Evolutionary conservation across 2,329 filamentous ascomycete species (phyloP), one percentile per base, ranked within the genome.

Genomic region (Fusarium musae): DNA sequence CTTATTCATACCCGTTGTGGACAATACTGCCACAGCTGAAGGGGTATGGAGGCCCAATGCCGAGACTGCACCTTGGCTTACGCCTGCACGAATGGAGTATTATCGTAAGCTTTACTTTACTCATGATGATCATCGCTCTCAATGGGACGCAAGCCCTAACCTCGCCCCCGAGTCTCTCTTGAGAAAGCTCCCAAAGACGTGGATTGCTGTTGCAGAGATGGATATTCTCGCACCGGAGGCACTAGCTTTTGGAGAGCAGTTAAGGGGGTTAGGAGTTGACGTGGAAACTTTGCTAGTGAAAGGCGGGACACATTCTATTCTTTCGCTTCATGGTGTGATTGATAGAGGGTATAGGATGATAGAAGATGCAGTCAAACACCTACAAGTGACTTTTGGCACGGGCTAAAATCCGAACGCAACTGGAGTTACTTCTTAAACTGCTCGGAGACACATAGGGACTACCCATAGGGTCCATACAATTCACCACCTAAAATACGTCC

Each of bases 81-180:
- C 79, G 3, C 76, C 80, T 9, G 53, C 68, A 6, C 76, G 81
- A 13, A 80, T 83, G 78, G 70, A 73, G n/a, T 82, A 80, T 78
- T 83, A 83, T 58, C 80, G 81, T n/a, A 65, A 75, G 32, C 77
- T 81, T 58, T 83, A 82, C 47, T 74, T 83, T 26, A 53, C 78
- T 2, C 69, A 69, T n/a, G 59, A 73, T 12, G 68, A 70, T 4
- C 69, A 80, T 19, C 76, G 72, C 37, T 58, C 52, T 13, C 69
- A 67, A 40, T 82, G 80, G 76, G 76, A 82, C 21, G 79, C 80
- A 7, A 81, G 79, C 21, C 81, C 81, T 9, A 80, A 80, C 37
- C 57, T 75, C n/a, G 77, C 79, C 6, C 72, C 79, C 1, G 56
- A 67, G 4, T n/a, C 57, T 6, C 37, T 81, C 6, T 46, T 82